Base-by-base conservation (phyloP, 2,329 filamentous ascomycete species). In the Sarocladiaceae sp. region DNA sequence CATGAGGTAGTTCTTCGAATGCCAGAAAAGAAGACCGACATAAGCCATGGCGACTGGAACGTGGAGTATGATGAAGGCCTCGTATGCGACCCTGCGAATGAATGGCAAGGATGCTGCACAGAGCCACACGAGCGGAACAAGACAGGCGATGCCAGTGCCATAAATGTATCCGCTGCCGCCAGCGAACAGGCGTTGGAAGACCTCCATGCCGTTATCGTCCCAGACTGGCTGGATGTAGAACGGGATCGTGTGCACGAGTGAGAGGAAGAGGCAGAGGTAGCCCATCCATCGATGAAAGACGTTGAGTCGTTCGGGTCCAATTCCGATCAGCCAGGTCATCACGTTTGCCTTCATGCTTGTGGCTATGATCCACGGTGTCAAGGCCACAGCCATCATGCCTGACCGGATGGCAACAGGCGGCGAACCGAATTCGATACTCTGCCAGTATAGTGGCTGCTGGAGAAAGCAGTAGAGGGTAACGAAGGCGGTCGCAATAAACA, bases 241-340 rank as follows among this genome's bases (percentile, higher is more conserved):
- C 0, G 91, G 91, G 13, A 95, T 71, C 16, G 83, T 87, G 58
- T 97, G 91, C 15, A 95, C 74, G 45, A 96, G 69, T 21, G 86
- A 83, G 46, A 96, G 69, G 49, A 94, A 83, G 1, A 95, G 71
- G 57, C 85, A 93, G 10, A 96, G 67, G 59, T 95, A 95, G 21
- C 85, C 88, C 6, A 85, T 80, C 90, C 90, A 97, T 54, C 91
- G 81, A 64, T 97, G 91, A 48, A 96, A 76, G 24, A 96, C 90
- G 54, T 95, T 96, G 42, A 97, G 74, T 40, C 91, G 76, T 60
- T 97, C 91, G 29, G 93, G 90, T 3, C 89, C 88, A 52, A 97
- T 91, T 12, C 91, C 91, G 4, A 90, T 95, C 47, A 96, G 65
- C 45, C 90, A 66, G 1, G 85, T 84, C 45, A 97, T 76, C 24